Percentiles rank a stretch among this genome's conserved stretches.
Conservation (phyloP, 2,329 filamentous ascomycete genomes). For the Hymenoscyphus fraxineus region DNA sequence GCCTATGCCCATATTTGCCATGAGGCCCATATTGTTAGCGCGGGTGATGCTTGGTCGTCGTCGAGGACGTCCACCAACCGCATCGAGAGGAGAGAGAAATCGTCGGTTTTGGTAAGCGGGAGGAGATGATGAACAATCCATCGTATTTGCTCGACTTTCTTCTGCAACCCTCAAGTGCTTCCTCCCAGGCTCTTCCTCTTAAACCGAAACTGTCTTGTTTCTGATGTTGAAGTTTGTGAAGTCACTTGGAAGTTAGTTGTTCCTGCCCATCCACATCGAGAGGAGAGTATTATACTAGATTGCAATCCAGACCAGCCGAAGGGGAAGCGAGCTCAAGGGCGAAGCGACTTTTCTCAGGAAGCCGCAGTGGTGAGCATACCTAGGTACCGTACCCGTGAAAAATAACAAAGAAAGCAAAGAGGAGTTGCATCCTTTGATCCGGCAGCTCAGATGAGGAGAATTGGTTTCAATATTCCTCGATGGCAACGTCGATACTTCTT, state of each 20-base stretch:
- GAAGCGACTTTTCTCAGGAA: background rate
- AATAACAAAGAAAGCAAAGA: too few species aligned
- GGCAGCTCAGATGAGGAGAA: constrained; percentile 4
- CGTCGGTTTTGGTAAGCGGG: background rate
- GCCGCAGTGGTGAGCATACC: background rate
- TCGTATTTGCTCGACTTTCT: background rate
- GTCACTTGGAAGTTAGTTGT: background rate
- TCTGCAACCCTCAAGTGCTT: background rate
- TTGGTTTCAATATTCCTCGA: too few species aligned
- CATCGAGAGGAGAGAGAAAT: constrained; percentile 10
- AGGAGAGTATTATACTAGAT: too few species aligned
- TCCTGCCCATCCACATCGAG: too few species aligned
- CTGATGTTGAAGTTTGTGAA: background rate
- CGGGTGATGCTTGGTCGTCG: background rate
- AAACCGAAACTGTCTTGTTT: background rate
- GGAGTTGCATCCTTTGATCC: constrained; percentile 4
- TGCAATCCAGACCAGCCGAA: background rate
- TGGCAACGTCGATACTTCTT: constrained; percentile 6
- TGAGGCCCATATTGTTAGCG: background rate
- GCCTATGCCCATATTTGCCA: background rate
- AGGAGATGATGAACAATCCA: background rate
- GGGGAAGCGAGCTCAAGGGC: background rate
- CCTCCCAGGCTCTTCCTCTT: background rate
- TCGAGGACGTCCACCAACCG: background rate
- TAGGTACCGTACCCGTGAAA: background rate